phyloP scores from a whole-genome alignment of 2,329 filamentous ascomycete species.

The Harringtonia lauricola region DNA sequence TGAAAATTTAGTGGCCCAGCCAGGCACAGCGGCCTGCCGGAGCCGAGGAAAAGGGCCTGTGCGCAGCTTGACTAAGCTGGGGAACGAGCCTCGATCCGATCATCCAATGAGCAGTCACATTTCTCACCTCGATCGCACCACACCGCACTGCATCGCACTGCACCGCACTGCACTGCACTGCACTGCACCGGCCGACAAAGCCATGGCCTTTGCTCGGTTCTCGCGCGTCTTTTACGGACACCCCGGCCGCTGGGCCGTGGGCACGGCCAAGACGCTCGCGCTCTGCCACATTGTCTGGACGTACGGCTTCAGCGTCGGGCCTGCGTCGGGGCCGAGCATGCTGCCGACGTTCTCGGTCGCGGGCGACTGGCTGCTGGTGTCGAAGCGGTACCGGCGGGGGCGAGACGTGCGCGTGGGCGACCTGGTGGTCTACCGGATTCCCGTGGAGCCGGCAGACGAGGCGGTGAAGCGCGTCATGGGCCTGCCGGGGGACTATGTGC shows the following conservation, averaged over 20 bases:
- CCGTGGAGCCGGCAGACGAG: conserved; percentile 45
- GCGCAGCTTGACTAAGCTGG: no score
- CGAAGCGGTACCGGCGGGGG: conserved; percentile 57
- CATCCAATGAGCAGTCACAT: no score
- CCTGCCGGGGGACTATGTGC: conserved; percentile 66
- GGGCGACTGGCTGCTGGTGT: conserved; percentile 60
- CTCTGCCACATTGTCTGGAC: conserved; percentile 40
- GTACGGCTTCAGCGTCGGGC: conserved; percentile 50
- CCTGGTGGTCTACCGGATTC: conserved; percentile 68
- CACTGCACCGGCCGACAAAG: no score
- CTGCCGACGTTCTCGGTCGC: conserved; percentile 64
- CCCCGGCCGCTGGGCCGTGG: conserved; percentile 30
- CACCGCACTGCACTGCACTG: no score
- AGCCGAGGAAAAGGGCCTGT: no score
- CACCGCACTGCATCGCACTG: no score
- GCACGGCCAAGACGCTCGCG: conserved; percentile 34
- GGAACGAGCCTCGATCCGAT: no score
- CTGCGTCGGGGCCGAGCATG: conserved; percentile 72
- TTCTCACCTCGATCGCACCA: no score
- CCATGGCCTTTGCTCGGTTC: conserved; percentile 6
- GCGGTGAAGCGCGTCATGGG: conserved; percentile 74
- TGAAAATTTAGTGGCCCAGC: no score
- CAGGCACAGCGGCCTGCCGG: no score
- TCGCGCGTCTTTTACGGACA: conserved; percentile 22
- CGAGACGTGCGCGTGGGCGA: conserved; percentile 64